Base-by-base conservation (phyloP, 257 asterid genomes). In the Solanum chmielewskii region DNA sequence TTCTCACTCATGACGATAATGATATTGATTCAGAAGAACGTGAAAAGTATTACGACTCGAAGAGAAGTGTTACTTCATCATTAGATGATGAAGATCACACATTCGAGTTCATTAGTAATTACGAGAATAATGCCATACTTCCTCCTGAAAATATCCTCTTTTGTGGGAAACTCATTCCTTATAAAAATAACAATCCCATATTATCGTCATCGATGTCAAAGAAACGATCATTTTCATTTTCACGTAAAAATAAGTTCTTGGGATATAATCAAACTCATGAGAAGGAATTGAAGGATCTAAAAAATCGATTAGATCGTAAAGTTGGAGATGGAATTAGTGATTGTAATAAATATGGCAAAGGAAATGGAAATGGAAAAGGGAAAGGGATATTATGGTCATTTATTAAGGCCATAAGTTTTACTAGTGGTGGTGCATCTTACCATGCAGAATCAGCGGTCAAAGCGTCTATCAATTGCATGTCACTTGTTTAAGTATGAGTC, bases 331-430 rank as follows among this genome's bases (percentile, higher is more conserved):
- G 13, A 14, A 70, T 29, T 69, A 69, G 69, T 6, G 87, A 89
- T 6, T 41, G 18, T 15, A 76, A 39, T 15, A 76, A 83, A 31
- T 11, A 74, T 10, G 9, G 83, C 49, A 81, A 83, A 47, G 88
- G 27, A 45, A 35, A 39, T 5, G 88, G 88, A 7, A 70, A 49
- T 6, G 88, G 88, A 9, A 70, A 91, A 70, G 44, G 78, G 0
- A 76, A 41, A 25, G 86, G 95, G 64, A 64, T 91, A 41, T 91
- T 92, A 33, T 91, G 94, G 95, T 89, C 91, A 18, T 82, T 96
- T 89, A 91, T 96, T 78, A 93, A 89, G 80, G 88, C 91, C 9
- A 88, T 96, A 80, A 94, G 98, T 64, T 96, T 98, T 75, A 92
- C 41, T n/a, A 91, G 27, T 37, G 78, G 91, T 9, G 70, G 39